phyloP scores from a whole-genome alignment of 805 yeast species.

The Vanderwaltozyma polyspora region DNA sequence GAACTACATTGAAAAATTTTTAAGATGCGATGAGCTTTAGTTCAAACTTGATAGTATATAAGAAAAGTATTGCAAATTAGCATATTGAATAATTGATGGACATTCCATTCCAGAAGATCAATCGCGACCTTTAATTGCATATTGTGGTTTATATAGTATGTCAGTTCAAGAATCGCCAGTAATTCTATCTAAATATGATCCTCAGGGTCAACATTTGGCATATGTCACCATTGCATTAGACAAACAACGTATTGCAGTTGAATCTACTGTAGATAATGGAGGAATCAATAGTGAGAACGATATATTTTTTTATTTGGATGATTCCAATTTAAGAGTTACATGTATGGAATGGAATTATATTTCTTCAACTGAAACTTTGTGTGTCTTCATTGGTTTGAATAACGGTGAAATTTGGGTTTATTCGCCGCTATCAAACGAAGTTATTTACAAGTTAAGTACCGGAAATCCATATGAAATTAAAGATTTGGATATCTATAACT shows the following conservation, averaged over 20 bases:
- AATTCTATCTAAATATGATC: constrained; percentile 43
- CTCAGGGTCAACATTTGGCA: constrained; percentile 50
- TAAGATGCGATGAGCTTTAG: constrained; percentile 9
- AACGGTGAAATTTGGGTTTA: constrained; percentile 55
- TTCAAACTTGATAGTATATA: no score
- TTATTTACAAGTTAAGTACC: constrained; percentile 41
- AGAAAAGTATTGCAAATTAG: no score
- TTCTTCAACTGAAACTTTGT: constrained; percentile 30
- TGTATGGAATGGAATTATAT: constrained; percentile 18
- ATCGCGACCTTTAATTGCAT: no score
- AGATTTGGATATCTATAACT: constrained; percentile 24
- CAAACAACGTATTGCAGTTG: constrained; percentile 56
- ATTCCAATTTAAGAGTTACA: constrained; percentile 13
- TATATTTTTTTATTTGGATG: constrained; percentile 20
- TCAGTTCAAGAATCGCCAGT: constrained; percentile 6
- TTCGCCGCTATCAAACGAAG: constrained; percentile 53
- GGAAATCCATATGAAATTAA: constrained; percentile 37
- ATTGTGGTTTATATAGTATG: no score
- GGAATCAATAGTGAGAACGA: constrained; percentile 30
- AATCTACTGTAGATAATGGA: constrained; percentile 36
- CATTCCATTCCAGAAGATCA: no score
- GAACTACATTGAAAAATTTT: constrained; percentile 2
- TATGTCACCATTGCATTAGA: constrained; percentile 59
- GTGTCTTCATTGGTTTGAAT: constrained; percentile 52
- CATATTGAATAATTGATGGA: no score